Evolutionary conservation across 2,329 filamentous ascomycete species (phyloP).

Genomic region (Mycogone perniciosa): DNA sequence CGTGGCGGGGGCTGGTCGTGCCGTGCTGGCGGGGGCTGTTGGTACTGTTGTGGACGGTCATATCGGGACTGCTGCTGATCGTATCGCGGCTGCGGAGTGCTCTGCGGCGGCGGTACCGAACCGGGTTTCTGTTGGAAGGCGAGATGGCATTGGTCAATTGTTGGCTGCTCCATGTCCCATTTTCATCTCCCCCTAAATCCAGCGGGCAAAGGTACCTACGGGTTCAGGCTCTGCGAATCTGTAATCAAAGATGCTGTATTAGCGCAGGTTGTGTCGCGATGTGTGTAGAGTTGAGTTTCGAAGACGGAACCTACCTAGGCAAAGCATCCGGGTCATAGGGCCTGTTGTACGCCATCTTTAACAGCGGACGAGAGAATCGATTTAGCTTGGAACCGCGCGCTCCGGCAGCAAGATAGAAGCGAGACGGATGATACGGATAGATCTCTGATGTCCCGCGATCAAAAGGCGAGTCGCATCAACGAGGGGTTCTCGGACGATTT

Average conservation of each 20-base stretch:
- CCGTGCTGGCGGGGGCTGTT: constrained; percentile 18
- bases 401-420: not conserved
- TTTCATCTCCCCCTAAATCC: not conserved
- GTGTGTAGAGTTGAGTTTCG: not conserved
- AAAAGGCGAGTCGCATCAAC: not conserved
- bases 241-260: constrained; percentile 17
- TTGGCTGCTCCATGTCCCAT: not conserved
- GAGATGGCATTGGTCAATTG: not conserved
- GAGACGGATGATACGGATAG: constrained; percentile 1
- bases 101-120: constrained; percentile 19
- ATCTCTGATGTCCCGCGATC: not conserved
- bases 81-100: constrained; percentile 17
- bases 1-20: constrained; percentile 7
- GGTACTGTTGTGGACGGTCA: constrained; percentile 15
- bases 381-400: not conserved
- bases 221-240: constrained; percentile 72
- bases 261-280: constrained; percentile 16
- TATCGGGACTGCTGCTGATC: constrained; percentile 10
- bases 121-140: constrained; percentile 30
- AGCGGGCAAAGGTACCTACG: constrained; percentile 35
- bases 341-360: constrained; percentile 83
- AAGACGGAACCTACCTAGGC: constrained; percentile 61
- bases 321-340: constrained; percentile 91
- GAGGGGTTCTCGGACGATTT: not conserved
- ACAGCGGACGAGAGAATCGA: not conserved